Conservation (phyloP, 306 rosid genomes). For the Heteromeles arbutifolia region DNA sequence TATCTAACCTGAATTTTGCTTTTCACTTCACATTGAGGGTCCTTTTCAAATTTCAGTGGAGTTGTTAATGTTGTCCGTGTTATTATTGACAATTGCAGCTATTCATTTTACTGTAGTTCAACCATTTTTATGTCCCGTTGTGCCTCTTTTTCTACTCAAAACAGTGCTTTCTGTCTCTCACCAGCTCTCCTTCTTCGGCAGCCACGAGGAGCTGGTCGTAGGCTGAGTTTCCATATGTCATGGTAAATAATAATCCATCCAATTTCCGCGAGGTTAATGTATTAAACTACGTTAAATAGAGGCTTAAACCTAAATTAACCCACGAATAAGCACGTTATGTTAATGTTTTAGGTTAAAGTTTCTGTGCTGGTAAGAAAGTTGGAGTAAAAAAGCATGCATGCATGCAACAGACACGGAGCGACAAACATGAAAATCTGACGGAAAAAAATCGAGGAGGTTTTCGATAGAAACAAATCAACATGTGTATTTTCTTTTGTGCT, state of each 20-base stretch:
- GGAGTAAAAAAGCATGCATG: neutral
- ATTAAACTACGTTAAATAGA: neutral
- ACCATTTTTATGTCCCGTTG: neutral
- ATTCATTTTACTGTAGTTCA: neutral
- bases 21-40: neutral
- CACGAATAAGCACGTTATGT: neutral
- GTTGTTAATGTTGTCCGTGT: neutral
- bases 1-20: neutral
- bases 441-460: slow-evolving; percentile 10
- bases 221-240: neutral
- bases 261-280: neutral
- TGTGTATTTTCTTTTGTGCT: neutral
- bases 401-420: slow-evolving; percentile 40
- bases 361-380: neutral
- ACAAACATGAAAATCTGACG: slow-evolving; percentile 19
- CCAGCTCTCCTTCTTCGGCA: neutral
- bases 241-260: neutral
- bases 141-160: neutral
- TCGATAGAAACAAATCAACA: slow-evolving; percentile 16
- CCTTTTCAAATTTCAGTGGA: neutral
- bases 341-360: neutral
- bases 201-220: neutral
- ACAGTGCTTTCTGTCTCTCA: neutral
- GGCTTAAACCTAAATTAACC: neutral
- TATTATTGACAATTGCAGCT: neutral